Base-by-base conservation (phyloP, 768 basidiomycete genomes). In the Russula olivacea region DNA sequence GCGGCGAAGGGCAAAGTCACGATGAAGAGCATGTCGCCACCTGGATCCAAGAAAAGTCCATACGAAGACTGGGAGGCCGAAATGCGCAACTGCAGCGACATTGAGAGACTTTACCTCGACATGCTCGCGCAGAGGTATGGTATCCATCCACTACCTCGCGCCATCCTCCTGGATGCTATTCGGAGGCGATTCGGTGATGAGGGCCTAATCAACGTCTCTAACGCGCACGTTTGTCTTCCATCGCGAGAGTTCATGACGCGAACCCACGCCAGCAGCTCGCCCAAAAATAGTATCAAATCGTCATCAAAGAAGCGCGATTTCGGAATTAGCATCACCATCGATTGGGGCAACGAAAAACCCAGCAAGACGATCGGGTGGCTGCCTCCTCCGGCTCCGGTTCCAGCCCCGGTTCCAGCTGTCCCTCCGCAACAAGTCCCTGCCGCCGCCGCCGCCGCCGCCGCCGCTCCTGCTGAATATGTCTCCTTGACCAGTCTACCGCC, bases 71-170 rank as follows among this genome's bases (percentile, higher is more conserved):
- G 82, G 80, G 71, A 75, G 61, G 68, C 62, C 34, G 78, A 76
- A 48, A 74, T 72, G 8, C 66, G 69, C 15, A 71, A 77, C 10
- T 79, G 80, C 47, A 73, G 74, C 51, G 74, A 79, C 30, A 68
- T 89, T 28, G 89, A 91, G 71, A 74, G 68, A 8, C 72, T 84
- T 17, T 90, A 87, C 70, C 74, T 79, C 63, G 74, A 78, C 25
- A 87, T 89, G 86, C 75, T 91, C 21, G 69, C 69, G 10, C 68
- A 71, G 66, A 80, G 80, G 68, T 84, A 77, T 63, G 76, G 77
- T 28, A 74, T 89, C 48, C 76, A 83, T 61, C 77, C 80, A 0
- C 78, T 76, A 0, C 84, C 85, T 4, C 74, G 80, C 40, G 74
- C 80, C 49, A 79, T 82, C 68, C 64, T 88, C n/a, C 63, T 75